These are phyloP conservation scores for Apophysomyces ossiformis DNA, from an alignment of 371 early-diverging fungal genomes.

Conservation along the genomic window DNA sequence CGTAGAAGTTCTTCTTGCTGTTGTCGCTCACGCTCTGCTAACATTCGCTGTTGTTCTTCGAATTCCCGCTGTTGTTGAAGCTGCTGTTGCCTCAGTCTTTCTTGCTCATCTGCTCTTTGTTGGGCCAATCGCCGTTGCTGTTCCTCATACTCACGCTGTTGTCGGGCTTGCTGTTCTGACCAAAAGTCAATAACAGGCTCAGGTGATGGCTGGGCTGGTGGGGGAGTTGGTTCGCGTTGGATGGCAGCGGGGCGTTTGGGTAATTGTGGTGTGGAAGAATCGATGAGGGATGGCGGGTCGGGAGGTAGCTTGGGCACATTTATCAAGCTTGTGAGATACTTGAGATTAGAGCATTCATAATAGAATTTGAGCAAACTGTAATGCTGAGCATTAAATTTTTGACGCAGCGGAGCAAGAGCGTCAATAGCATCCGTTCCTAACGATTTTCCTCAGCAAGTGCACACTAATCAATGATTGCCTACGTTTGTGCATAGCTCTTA, in stretches of 20 bases:
- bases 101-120: constrained; percentile 66
- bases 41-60: constrained; percentile 74
- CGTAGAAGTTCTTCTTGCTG: constrained; percentile 70
- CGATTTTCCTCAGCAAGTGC: background rate
- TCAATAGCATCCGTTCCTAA: constrained; percentile 75
- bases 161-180: constrained; percentile 69
- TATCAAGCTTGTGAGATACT: constrained; percentile 92
- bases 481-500: constrained; percentile 95
- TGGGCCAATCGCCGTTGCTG: constrained; percentile 68
- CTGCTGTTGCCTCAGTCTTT: constrained; percentile 58
- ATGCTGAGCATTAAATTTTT: constrained; percentile 86
- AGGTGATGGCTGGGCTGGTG: constrained; percentile 60
- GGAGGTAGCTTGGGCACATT: constrained; percentile 87
- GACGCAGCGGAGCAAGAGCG: constrained; percentile 86
- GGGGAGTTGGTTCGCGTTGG: constrained; percentile 36
- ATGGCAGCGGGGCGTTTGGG: constrained; percentile 41
- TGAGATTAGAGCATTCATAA: constrained; percentile 85
- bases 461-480: constrained; percentile 30
- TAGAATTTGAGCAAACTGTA: constrained; percentile 90
- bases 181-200: constrained; percentile 66
- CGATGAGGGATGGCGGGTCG: constrained; percentile 76
- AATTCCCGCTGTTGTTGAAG: constrained; percentile 75
- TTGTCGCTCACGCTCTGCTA: constrained; percentile 69
- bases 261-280: constrained; percentile 43
- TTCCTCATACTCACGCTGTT: constrained; percentile 75